Evolutionary conservation across 371 early-diverging fungal genomes (phyloP), one percentile per base, ranked within the genome.

Genomic region (Mortierella sp.): DNA sequence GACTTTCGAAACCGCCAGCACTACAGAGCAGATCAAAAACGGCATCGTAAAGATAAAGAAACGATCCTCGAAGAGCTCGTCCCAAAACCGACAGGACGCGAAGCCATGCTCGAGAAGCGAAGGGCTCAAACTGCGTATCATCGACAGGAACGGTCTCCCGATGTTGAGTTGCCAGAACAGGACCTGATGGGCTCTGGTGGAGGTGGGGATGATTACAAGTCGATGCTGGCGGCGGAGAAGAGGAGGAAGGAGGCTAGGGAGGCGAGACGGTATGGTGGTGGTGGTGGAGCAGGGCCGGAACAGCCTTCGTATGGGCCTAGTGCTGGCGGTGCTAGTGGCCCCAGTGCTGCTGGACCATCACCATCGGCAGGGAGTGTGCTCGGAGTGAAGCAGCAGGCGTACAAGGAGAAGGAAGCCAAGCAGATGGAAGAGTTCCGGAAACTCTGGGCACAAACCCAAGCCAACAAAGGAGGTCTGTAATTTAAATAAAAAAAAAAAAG

Each of bases 1-100:
- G 82, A 87, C 38, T 88, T 90, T 14, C 81, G 87, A 54, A 78
- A 83, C 48, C 82, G 90, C 3, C 79, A 72, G 14, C 63, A 87
- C 27, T 88, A 90, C 35, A 93, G 92, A 73, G 86, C 90, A 49
- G 93, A 94, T 68, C 78, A 81, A 12, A 92, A 89, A 72, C 88
- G 87, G 4, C 80, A 78, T 29, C 89, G 88, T 32, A 91, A 93
- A 68, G 84, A 89, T 24, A 91, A 93, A 48, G 94, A 96, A 72
- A 90, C 89, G 0, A 91, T 91, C 43, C 80, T 97, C 29, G 97
- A 97, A 71, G 97, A 96, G 83, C 89, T 96, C 0, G 96, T 92
- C 8, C 97, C 97, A 12, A 95, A 93, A 75, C 93, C 93, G 48
- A 95, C 95, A 5, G 97, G 97, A 1, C 88, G 95, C 65, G 95